Conservation (phyloP, 2,329 filamentous ascomycete genomes). For the Pseudogymnoascus sp. region DNA sequence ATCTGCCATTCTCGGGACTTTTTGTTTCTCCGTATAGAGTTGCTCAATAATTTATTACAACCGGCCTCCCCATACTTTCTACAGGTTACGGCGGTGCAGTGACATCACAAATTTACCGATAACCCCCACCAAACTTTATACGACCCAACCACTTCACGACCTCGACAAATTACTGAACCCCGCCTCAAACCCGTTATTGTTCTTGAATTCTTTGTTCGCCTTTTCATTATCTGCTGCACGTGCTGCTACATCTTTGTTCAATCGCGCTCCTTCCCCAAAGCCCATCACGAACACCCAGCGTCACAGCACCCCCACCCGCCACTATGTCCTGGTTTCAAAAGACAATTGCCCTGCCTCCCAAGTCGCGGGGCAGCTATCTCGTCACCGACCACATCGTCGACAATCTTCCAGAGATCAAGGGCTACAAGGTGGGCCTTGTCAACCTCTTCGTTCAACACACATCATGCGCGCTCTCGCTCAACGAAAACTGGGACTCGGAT, state of each 20-base stretch:
- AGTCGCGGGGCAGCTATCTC: conserved; percentile 78
- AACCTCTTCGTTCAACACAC: conserved; percentile 96
- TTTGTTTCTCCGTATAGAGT: neutral
- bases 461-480: conserved; percentile 79
- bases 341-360: conserved; percentile 68
- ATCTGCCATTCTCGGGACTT: neutral
- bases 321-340: conserved; percentile 76
- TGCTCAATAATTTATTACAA: neutral
- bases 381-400: conserved; percentile 69
- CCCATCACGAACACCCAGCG: conserved; percentile 22
- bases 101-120: conserved; percentile 4
- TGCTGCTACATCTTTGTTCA: conserved; percentile 39
- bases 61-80: neutral
- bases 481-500: conserved; percentile 83
- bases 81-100: neutral
- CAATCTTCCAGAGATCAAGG: conserved; percentile 68
- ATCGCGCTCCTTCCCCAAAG: conserved; percentile 29
- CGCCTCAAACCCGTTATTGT: conserved; percentile 34
- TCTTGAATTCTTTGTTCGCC: conserved; percentile 44
- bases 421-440: conserved; percentile 79
- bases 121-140: conserved; percentile 23
- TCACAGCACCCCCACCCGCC: conserved; percentile 18
- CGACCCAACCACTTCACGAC: neutral
- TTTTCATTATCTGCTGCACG: conserved; percentile 46
- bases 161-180: neutral